Base-by-base conservation (phyloP, 768 basidiomycete species). In the Lentinus tigrinus region DNA sequence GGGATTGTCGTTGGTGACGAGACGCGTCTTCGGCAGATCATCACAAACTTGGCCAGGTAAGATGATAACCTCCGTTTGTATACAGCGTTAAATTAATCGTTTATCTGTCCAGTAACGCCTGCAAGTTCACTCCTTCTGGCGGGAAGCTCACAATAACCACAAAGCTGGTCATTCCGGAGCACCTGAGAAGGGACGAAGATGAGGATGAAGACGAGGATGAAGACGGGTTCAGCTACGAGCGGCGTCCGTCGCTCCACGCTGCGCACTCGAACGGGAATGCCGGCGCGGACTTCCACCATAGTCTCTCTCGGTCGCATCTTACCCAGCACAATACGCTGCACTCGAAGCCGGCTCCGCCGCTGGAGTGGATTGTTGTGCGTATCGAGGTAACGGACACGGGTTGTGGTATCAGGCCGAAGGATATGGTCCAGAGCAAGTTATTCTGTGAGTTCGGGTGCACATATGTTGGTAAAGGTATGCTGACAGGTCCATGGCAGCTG, bases 1-100 rank as follows among this genome's bases (percentile, higher is more conserved):
- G 89, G 87, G 0, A 75, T 88, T 48, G 91, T 95, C 38, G 83
- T 89, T 14, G 92, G 93, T 24, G 91, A 95, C 68, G 91, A 93
- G 66, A 87, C 87, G 46, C 82, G 93, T 14, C 69, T 93, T 50
- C 80, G 91, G 64, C 91, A 93, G 72, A 85, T 92, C 52, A 80
- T 88, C 70, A 93, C 88, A 47, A 94, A 95, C 70, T 83, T 95
- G 46, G 87, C 91, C 5, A 91, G 88, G 90, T 68, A 56, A 56
- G 69, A 43, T 5, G 13, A 21, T 37, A 54, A 17, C 5, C 42
- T 11, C 36, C 1, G 3, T 5, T 19, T n/a, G 3, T 34, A 4
- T 26, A 19, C 27, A 19, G 23, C 13, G n/a, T 3, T 11, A n/a
- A 8, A 24, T 34, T 17, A 34, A 4, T 39, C 36, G n/a, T 37